phyloP scores from a whole-genome alignment of 2,329 filamentous ascomycete species.

The Alternaria gaisen region DNA sequence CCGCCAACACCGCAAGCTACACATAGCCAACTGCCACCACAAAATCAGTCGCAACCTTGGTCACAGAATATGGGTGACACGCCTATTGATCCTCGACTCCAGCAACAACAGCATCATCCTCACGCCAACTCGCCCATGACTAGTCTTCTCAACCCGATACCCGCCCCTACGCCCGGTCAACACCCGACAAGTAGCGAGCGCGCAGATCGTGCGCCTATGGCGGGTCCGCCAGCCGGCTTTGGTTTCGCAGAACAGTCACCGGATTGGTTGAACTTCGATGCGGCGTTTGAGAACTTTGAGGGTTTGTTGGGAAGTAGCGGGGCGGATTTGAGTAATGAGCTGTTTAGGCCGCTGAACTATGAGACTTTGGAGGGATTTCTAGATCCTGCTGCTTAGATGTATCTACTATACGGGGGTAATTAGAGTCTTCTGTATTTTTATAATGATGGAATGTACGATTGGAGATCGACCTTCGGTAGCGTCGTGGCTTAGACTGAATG shows the following conservation, averaged over 20 bases:
- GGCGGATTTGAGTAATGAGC: conserved; percentile 51
- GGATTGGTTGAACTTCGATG: conserved; percentile 53
- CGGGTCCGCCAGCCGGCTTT: conserved; percentile 30
- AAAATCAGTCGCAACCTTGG: conserved; percentile 31
- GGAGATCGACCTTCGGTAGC: too few species aligned
- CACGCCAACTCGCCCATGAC: conserved; percentile 39
- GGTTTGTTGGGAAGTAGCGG: conserved; percentile 49
- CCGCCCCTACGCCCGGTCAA: conserved; percentile 42
- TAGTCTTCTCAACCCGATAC: conserved; percentile 41
- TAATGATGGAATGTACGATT: background rate
- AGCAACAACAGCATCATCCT: conserved; percentile 27
- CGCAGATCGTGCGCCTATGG: conserved; percentile 37
- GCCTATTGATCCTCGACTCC: conserved; percentile 47
- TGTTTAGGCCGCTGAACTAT: conserved; percentile 50
- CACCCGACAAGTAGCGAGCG: conserved; percentile 52
- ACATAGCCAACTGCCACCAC: conserved; percentile 21
- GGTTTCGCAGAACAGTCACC: conserved; percentile 47
- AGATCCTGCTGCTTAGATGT: conserved; percentile 32
- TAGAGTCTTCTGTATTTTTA: background rate
- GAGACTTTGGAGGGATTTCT: conserved; percentile 46
- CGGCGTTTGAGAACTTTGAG: conserved; percentile 53
- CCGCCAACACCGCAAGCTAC: conserved; percentile 28
- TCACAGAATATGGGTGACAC: conserved; percentile 32
- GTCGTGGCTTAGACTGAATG: background rate
- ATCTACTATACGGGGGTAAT: background rate